Base-by-base conservation (phyloP, 306 rosid species). In the Vigna nakashimae region DNA sequence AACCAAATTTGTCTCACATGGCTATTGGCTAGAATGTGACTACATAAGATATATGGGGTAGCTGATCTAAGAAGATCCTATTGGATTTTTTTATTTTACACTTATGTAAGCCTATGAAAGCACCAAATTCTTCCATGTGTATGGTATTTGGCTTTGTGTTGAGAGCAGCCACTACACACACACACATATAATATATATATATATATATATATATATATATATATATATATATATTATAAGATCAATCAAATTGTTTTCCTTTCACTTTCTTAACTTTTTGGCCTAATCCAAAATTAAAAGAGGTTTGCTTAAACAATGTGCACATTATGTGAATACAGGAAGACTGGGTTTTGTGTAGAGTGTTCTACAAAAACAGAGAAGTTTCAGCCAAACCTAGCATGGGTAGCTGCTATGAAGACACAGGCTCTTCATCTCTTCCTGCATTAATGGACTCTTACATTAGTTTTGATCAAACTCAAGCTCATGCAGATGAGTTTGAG, bases 301-400 rank as follows among this genome's bases (percentile, higher is more conserved):
- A 38, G n/a, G 20, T 15, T 56, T 7, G 12, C 14, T n/a, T 68
- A 28, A 40, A 71, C 12, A 15, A 50, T 64, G 67, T 78, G 43
- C 26, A 57, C 26, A 1, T 17, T 51, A 14, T 52, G 15, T 68
- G 8, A 9, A 64, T 60, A 36, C 90, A 93, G 98, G 96, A 91
- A 79, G 98, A 91, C 18, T 94, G 98, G 98, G 97, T 90, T 64
- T 79, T 91, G 73, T 90, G 96, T 69, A 94, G 93, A 80, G 89
- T 90, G 65, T 90, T 91, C 80, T 85, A 86, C 68, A 94, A 94
- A 66, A 90, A 69, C 76, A 89, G 90, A 83, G 96, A 90, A 66
- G 72, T 77, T 38, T 75, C 45, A 22, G 48, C 79, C 24, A 83
- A 75, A 69, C 85, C 77, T 17, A 87, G 87, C 82, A 71, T 85